Evolutionary conservation across 768 basidiomycete genomes (phyloP), one percentile per base, ranked within the genome.

Genomic region (Cystoderma amianthinum): DNA sequence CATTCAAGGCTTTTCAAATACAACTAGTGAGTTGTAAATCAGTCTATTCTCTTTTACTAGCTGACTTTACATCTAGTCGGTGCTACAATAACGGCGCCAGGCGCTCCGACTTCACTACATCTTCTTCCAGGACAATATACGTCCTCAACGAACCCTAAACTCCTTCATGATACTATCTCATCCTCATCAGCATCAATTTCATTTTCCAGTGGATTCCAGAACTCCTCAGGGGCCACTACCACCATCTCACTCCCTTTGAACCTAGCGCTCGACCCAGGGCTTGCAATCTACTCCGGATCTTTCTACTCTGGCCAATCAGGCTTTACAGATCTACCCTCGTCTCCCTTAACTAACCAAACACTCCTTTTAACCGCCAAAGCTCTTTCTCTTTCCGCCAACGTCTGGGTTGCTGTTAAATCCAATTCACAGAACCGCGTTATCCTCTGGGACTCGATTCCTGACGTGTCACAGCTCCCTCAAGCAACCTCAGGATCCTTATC

Each of bases 41-140:
- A 11, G 15, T 32, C 32, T 19, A n/a, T 33, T 37, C 48, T 41
- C 49, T 44, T 20, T 41, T 36, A 39, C 35, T 23, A 41, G n/a
- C n/a, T n/a, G n/a, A n/a, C n/a, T n/a, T 39, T 40, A 38, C 16
- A 22, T 19, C 13, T 44, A 91, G 88, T 91, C 46, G 88, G 88
- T 47, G 76, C 75, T 47, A 78, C 69, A 38, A 57, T 90, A 43
- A 78, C 76, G 15, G 70, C 75, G 17, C 60, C 74, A 18, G 78
- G 75, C 49, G 60, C 60, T 40, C 61, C 78, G 6, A 68, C 74
- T 24, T 63, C 64, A 39, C 59, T 85, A 13, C 76, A 78, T 23
- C 71, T 90, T 23, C 75, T 90, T 22, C 87, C 87, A 3, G 87
- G 85, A 39, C 76, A 83, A 61, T 91, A 91, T 50, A 72, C 81